A percentile compares a stretch with the other conserved stretches of the same genome.
These are phyloP conservation scores for Microstroma glucosiphilum DNA, from an alignment of 1,284 basidiomycete genomes.

Conservation along the genomic window DNA sequence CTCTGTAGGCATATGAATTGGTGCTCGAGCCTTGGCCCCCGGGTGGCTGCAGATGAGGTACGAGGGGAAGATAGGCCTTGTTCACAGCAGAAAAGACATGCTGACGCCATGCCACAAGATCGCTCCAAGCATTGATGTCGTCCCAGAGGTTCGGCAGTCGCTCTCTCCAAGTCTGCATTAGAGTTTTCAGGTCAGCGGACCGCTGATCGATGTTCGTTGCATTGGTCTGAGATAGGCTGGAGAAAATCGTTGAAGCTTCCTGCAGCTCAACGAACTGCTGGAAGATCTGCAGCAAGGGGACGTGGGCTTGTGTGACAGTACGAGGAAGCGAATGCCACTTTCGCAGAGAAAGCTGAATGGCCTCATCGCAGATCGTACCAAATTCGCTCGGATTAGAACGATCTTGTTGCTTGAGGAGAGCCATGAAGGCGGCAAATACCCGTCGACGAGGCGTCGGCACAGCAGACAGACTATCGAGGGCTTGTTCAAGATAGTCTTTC, in stretches of 20 bases:
- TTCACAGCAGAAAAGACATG: conserved; percentile 89
- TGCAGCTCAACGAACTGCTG: conserved; percentile 98
- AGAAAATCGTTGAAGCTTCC: conserved; percentile 75
- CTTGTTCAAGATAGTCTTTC: conserved; percentile 73
- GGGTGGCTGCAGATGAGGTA: conserved; percentile 53
- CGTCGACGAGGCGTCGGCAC: conserved; percentile 84
- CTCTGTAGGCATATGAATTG: conserved; percentile 83
- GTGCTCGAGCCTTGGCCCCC: conserved; percentile 55
- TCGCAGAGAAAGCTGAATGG: conserved; percentile 88
- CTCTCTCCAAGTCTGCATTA: conserved; percentile 74
- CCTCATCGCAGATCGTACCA: conserved; percentile 74
- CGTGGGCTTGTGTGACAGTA: conserved; percentile 80
- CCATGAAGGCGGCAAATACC: conserved; percentile 91
- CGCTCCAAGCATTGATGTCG: conserved; percentile 98
- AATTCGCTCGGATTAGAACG: conserved; percentile 38
- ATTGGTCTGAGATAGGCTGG: conserved; percentile 78
- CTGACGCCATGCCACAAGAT: conserved; percentile 95
- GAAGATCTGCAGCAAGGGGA: conserved; percentile 92
- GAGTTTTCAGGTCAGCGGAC: conserved; percentile 81
- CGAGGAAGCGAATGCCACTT: conserved; percentile 90
- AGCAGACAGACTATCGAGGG: conserved; percentile 74
- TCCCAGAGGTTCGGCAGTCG: conserved; percentile 92
- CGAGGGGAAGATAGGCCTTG: conserved; percentile 84
- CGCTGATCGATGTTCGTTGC: conserved; percentile 87
- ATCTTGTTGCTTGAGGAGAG: conserved; percentile 61